phyloP scores from a whole-genome alignment of 345 rosid genomes.

The Stellera chamaejasme region DNA sequence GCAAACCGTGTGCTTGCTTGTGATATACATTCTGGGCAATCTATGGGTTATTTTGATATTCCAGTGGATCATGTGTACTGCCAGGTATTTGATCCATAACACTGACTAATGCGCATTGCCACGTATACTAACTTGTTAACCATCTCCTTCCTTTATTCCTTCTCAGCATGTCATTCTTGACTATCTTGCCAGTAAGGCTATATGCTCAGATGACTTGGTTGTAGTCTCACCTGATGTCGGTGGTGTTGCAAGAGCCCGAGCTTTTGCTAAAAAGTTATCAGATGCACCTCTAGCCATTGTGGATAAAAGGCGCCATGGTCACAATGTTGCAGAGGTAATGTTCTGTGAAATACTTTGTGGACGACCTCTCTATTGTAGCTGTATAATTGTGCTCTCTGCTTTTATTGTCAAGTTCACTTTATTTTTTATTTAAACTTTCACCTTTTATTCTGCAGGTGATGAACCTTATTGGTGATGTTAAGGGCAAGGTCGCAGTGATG shows the following conservation, averaged over 20 bases:
- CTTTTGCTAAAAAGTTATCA: constrained; percentile 87
- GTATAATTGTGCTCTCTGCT: neutral
- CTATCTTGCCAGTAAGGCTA: constrained; percentile 92
- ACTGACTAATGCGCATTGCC: neutral
- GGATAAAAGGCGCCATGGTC: constrained; percentile 95
- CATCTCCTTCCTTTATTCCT: neutral
- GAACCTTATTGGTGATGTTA: constrained; percentile 97
- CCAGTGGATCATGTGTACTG: constrained; percentile 92
- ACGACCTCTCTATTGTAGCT: too few relatives aligned
- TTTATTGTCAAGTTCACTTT: neutral
- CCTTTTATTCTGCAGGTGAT: constrained; percentile 50
- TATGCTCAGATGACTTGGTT: constrained; percentile 71
- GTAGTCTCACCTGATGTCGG: constrained; percentile 99
- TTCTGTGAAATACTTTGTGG: constrained; percentile 6
- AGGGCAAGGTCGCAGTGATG: constrained; percentile 96
- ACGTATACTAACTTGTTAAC: neutral
- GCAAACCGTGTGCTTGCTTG: constrained; percentile 94
- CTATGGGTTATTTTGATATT: constrained; percentile 98
- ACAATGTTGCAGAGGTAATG: constrained; percentile 94
- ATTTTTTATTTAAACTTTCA: neutral
- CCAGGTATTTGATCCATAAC: constrained; percentile 39
- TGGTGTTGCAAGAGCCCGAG: constrained; percentile 98
- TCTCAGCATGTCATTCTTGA: constrained; percentile 89
- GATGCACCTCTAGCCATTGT: constrained; percentile 98
- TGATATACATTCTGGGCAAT: constrained; percentile 98